phyloP scores from a whole-genome alignment of 2,329 filamentous ascomycete genomes.

The Colletotrichum tofieldiae region DNA sequence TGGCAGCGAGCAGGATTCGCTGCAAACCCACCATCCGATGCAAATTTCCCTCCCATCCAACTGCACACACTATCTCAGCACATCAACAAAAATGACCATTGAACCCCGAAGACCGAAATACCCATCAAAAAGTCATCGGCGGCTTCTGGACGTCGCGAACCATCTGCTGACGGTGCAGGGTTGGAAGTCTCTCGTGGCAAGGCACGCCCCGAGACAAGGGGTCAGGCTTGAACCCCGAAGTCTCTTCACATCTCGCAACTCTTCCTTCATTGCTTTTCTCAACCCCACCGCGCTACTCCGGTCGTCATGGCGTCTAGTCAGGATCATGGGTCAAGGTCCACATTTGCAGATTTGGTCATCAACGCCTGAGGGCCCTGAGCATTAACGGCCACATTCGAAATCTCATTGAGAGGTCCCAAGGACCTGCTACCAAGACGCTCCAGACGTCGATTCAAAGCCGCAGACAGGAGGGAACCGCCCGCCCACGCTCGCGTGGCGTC shows the following conservation, averaged over 20 bases:
- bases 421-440: not conserved
- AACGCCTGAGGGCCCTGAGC: not conserved
- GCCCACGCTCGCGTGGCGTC: slow-evolving; percentile 5
- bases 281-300: slow-evolving; percentile 6
- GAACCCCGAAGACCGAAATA: not conserved
- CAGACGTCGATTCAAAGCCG: not conserved
- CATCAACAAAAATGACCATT: not conserved
- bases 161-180: slow-evolving; percentile 11
- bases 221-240: slow-evolving; percentile 22
- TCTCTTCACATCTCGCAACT: slow-evolving; percentile 13
- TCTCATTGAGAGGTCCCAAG: not conserved
- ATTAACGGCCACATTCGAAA: not conserved
- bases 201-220: slow-evolving; percentile 31
- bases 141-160: slow-evolving; percentile 10
- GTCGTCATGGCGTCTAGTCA: slow-evolving; percentile 16
- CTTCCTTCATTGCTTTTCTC: slow-evolving; percentile 34
- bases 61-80: not conserved
- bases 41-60: not conserved
- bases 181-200: slow-evolving; percentile 33
- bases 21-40: slow-evolving; percentile 14
- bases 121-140: not conserved
- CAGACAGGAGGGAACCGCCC: slow-evolving; percentile 1
- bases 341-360: slow-evolving; percentile 23
- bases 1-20: not conserved
- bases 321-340: slow-evolving; percentile 27